A percentile compares a stretch with the other conserved stretches of the same genome.
phyloP scores from a whole-genome alignment of 768 basidiomycete species.

The Rhodosporidiobolus sp. region DNA sequence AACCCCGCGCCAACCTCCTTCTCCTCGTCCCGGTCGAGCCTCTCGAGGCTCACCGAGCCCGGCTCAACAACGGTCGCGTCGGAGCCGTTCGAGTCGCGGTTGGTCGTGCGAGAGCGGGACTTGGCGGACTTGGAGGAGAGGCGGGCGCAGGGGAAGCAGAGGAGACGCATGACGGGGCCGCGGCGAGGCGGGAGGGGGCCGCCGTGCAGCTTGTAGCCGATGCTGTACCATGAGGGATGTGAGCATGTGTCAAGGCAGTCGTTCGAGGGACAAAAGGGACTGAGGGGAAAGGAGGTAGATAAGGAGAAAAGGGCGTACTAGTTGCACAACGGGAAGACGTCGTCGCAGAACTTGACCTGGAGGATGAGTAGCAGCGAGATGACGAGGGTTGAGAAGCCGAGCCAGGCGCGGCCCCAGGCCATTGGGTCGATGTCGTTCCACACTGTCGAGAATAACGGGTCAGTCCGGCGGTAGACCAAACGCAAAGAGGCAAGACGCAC shows the following conservation, averaged over 20 bases:
- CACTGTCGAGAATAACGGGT: background rate
- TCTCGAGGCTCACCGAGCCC: too few relatives aligned
- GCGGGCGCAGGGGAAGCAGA: background rate
- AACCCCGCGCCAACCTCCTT: too few relatives aligned
- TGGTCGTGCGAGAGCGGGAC: background rate
- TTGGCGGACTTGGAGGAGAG: background rate
- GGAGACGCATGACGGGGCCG: background rate
- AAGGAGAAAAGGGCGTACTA: background rate
- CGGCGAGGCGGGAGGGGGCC: background rate
- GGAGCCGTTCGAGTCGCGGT: too few relatives aligned
- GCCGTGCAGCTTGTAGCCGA: conserved; percentile 5
- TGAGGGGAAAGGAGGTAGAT: background rate
- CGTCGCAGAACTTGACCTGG: conserved; percentile 11
- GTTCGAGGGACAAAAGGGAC: background rate
- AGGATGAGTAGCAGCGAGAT: background rate
- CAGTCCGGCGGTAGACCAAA: too few relatives aligned
- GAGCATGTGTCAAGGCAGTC: too few relatives aligned
- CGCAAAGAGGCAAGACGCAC: background rate
- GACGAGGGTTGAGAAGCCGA: background rate
- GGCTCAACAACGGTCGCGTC: too few relatives aligned
- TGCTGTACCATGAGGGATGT: background rate
- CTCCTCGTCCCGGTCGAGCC: too few relatives aligned
- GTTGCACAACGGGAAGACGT: background rate
- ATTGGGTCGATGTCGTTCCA: background rate
- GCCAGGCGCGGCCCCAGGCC: conserved; percentile 3